A percentile compares a stretch with the other conserved stretches of the same genome.
Evolutionary conservation across 2,329 filamentous ascomycete genomes (phyloP).

Genomic region (Cadophora malorum): DNA sequence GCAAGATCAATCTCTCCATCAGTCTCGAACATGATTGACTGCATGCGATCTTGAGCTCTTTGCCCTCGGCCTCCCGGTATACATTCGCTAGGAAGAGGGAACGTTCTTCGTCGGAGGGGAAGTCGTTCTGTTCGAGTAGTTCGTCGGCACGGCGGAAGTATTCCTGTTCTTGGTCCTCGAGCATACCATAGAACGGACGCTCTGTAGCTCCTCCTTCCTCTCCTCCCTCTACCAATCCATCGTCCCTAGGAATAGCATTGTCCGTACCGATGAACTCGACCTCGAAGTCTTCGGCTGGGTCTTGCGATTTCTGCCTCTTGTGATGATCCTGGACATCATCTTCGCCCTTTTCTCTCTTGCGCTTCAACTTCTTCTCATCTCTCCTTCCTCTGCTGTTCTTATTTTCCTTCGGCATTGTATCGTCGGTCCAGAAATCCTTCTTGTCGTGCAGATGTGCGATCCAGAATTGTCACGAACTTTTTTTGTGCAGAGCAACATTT

Average conservation of each 20-base stretch:
- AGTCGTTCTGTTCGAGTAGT: slow-evolving; percentile 88
- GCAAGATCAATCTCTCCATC: slow-evolving; percentile 87
- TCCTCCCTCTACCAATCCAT: slow-evolving; percentile 30
- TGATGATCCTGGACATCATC: slow-evolving; percentile 42
- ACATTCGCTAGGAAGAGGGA: slow-evolving; percentile 79
- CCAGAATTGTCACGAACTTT: slow-evolving; percentile 10
- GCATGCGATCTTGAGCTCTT: slow-evolving; percentile 94
- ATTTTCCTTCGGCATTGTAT: slow-evolving; percentile 62
- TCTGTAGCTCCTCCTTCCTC: slow-evolving; percentile 36
- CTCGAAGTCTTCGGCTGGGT: slow-evolving; percentile 32
- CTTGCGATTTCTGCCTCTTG: slow-evolving; percentile 47
- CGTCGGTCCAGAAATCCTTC: neutral
- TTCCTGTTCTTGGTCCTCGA: slow-evolving; percentile 91
- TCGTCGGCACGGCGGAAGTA: slow-evolving; percentile 93
- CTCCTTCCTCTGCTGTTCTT: slow-evolving; percentile 64
- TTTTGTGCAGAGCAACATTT: slow-evolving; percentile 14
- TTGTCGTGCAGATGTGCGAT: slow-evolving; percentile 5
- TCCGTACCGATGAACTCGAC: slow-evolving; percentile 35
- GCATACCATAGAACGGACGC: slow-evolving; percentile 81
- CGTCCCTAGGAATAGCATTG: slow-evolving; percentile 27
- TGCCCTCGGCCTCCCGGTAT: slow-evolving; percentile 84
- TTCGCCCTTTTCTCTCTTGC: slow-evolving; percentile 54
- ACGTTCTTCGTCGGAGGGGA: slow-evolving; percentile 76
- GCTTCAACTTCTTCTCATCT: slow-evolving; percentile 55
- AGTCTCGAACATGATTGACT: slow-evolving; percentile 94